These are phyloP conservation scores for Psilocybe sp. DNA, from an alignment of 768 basidiomycete species.

Conservation along the genomic window DNA sequence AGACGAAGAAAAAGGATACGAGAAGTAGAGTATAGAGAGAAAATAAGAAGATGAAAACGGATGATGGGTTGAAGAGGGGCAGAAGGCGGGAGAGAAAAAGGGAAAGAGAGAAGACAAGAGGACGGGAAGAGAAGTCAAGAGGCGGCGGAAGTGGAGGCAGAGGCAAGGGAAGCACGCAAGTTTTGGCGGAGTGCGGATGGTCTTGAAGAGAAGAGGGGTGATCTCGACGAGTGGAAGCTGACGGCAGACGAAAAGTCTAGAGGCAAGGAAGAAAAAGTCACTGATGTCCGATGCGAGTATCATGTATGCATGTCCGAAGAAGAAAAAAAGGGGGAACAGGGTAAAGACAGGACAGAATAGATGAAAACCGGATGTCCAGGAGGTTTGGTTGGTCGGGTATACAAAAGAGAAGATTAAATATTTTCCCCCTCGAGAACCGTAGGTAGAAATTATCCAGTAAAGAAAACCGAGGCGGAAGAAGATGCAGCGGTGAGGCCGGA, in stretches of 20 bases:
- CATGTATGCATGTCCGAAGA: background rate
- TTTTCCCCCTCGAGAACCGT: no score
- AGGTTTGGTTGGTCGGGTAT: no score
- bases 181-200: background rate
- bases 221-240: background rate
- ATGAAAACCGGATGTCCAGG: no score
- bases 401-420: no score
- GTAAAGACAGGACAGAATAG: no score
- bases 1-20: background rate
- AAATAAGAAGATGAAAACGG: background rate
- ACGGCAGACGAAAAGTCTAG: background rate
- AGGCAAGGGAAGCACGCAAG: slow-evolving; percentile 1
- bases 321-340: no score
- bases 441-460: no score
- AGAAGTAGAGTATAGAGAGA: background rate
- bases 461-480: no score
- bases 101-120: background rate
- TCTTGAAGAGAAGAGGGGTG: background rate
- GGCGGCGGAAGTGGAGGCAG: background rate
- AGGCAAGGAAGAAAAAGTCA: background rate
- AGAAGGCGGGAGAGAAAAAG: background rate
- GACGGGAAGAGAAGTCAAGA: background rate
- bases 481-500: no score
- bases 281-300: background rate
- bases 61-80: background rate